These are phyloP conservation scores for Narthecium ossifragum DNA, from an alignment of 106 monocot genomes.

Conservation along the genomic window DNA sequence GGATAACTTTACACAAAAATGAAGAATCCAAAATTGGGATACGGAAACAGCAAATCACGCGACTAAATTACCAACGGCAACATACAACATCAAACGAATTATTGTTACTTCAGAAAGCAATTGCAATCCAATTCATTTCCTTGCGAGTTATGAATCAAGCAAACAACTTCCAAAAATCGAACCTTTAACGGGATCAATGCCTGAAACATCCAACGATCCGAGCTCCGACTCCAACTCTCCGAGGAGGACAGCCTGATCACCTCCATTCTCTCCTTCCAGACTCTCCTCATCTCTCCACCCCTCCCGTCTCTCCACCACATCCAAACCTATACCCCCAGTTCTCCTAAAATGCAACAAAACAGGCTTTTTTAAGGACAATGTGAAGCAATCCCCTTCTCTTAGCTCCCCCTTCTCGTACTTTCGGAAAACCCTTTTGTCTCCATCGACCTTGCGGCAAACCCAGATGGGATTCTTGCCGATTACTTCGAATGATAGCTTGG, in stretches of 20 bases:
- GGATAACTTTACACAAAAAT: no score
- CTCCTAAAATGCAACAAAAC: slow-evolving; percentile 16
- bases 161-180: neutral
- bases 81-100: no score
- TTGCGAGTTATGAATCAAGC: neutral
- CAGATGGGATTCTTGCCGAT: slow-evolving; percentile 47
- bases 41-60: neutral
- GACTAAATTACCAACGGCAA: neutral
- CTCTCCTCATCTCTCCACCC: slow-evolving; percentile 20
- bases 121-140: neutral
- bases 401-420: slow-evolving; percentile 25
- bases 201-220: slow-evolving; percentile 11
- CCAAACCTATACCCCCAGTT: slow-evolving; percentile 10
- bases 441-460: slow-evolving; percentile 6
- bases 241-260: neutral
- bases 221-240: slow-evolving; percentile 13
- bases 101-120: no score
- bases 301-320: slow-evolving; percentile 28
- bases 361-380: slow-evolving; percentile 20
- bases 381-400: slow-evolving; percentile 13
- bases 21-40: no score
- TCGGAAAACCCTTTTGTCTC: slow-evolving; percentile 12
- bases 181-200: slow-evolving; percentile 36
- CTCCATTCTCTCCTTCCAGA: slow-evolving; percentile 3
- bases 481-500: slow-evolving; percentile 26